phyloP scores from a whole-genome alignment of 2,329 filamentous ascomycete species.

The Dendryphion nanum region DNA sequence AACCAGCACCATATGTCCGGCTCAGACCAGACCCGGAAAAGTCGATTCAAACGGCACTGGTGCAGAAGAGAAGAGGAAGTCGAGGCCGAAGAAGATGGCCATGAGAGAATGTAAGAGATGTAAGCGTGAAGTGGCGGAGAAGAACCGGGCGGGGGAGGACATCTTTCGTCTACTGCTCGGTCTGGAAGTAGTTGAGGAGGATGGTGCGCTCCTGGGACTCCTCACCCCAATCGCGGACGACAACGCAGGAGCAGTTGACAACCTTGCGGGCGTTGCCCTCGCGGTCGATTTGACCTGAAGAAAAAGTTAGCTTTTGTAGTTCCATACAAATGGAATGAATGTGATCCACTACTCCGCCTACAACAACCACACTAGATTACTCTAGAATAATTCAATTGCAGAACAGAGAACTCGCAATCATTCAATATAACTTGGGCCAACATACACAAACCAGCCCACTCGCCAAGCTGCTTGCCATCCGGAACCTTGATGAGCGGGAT shows the following conservation, averaged over 20 bases:
- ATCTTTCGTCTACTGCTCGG: constrained; percentile 53
- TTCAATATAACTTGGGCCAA: too few species aligned
- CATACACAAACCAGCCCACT: constrained; percentile 99
- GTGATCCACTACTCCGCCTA: too few species aligned
- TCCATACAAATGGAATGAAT: constrained; percentile 4
- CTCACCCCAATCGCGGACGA: constrained; percentile 99
- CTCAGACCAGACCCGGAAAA: too few species aligned
- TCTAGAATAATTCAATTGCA: not conserved
- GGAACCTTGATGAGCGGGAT: constrained; percentile 99
- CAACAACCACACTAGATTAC: not conserved
- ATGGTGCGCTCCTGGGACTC: constrained; percentile 98
- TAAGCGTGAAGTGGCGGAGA: constrained; percentile 10
- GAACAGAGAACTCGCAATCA: too few species aligned
- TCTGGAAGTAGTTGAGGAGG: constrained; percentile 99
- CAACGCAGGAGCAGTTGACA: constrained; percentile 99
- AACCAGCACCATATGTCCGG: too few species aligned
- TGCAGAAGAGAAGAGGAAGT: too few species aligned
- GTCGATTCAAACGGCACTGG: too few species aligned
- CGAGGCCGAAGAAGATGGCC: too few species aligned
- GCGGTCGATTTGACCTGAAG: constrained; percentile 96
- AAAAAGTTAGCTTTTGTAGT: too few species aligned
- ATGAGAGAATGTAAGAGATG: not conserved
- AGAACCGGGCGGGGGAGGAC: constrained; percentile 2
- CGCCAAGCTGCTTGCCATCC: constrained; percentile 98
- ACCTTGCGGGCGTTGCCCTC: constrained; percentile 99